These are phyloP conservation scores for Barbarea vulgaris DNA, from an alignment of 345 rosid genomes.

Conservation along the genomic window DNA sequence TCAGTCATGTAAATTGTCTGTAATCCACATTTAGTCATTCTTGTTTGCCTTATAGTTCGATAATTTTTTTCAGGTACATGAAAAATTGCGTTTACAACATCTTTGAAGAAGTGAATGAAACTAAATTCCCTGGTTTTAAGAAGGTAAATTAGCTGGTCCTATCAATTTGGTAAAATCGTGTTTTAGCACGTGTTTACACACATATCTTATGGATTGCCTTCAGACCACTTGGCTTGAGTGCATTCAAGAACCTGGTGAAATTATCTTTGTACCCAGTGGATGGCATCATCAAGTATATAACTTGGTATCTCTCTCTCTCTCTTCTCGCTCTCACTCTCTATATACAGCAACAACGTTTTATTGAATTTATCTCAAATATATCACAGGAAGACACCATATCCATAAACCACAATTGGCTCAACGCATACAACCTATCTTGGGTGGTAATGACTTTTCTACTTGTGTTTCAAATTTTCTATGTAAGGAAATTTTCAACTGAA, in stretches of 20 bases:
- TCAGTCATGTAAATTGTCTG: neutral
- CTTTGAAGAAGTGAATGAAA: conserved; percentile 62
- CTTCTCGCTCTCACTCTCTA: neutral
- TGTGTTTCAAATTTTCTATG: neutral
- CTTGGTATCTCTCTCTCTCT: conserved; percentile 54
- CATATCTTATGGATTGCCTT: conserved; percentile 20
- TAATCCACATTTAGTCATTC: neutral
- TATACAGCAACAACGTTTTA: neutral
- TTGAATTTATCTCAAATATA: conserved; percentile 18
- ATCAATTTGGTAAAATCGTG: neutral
- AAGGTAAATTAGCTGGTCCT: conserved; percentile 52
- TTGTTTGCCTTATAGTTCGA: neutral
- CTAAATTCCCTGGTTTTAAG: conserved; percentile 73
- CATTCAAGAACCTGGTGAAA: conserved; percentile 69
- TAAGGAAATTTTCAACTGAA: neutral
- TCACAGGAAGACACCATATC: conserved; percentile 91
- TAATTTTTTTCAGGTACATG: conserved; percentile 58
- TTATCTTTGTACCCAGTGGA: conserved; percentile 91
- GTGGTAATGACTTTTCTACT: conserved; percentile 61
- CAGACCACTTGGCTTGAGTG: conserved; percentile 88
- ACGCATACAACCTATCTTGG: conserved; percentile 76
- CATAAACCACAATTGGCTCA: conserved; percentile 97
- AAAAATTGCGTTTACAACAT: conserved; percentile 65
- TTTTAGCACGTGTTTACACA: neutral
- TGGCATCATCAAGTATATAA: conserved; percentile 99